Conservation (phyloP, 176 grass and related monocot species). For the Bothriochloa decipiens region DNA sequence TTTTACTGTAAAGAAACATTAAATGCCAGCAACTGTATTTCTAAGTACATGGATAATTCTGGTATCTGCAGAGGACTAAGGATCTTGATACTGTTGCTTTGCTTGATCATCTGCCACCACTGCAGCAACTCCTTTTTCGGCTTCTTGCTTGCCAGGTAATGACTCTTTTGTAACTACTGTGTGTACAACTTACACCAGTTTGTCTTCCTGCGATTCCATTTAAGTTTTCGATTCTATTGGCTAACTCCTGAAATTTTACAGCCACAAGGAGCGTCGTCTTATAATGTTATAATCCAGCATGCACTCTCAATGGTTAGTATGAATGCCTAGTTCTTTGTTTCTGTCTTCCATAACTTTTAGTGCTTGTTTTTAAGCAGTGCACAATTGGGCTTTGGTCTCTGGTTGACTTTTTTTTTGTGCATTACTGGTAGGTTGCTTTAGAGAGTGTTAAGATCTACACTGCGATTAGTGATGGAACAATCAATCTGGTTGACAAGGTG, state of each 20-base stretch:
- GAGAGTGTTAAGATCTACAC: slow-evolving; percentile 98
- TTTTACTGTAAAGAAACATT: not conserved
- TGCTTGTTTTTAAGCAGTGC: slow-evolving; percentile 33
- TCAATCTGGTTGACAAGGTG: slow-evolving; percentile 99
- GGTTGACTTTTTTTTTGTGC: slow-evolving; percentile 46
- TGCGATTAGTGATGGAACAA: slow-evolving; percentile 87
- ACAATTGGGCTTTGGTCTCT: slow-evolving; percentile 1
- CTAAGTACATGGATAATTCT: slow-evolving; percentile 36
- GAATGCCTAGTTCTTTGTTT: slow-evolving; percentile 6
- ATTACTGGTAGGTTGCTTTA: slow-evolving; percentile 72
- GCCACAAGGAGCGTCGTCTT: slow-evolving; percentile 87
- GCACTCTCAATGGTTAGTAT: slow-evolving; percentile 87
- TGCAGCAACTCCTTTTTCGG: slow-evolving; percentile 86
- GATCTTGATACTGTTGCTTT: slow-evolving; percentile 77
- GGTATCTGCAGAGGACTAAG: slow-evolving; percentile 73
- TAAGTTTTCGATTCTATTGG: slow-evolving; percentile 31
- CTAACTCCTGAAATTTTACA: slow-evolving; percentile 45
- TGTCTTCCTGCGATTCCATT: slow-evolving; percentile 21
- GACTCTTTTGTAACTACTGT: slow-evolving; percentile 2
- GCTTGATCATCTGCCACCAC: slow-evolving; percentile 90
- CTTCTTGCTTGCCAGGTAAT: slow-evolving; percentile 95
- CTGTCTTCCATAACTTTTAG: not conserved
- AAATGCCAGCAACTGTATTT: not conserved
- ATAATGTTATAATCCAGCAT: slow-evolving; percentile 95
- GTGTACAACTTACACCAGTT: slow-evolving; percentile 1